Evolutionary conservation across 179 eudicot genomes (phyloP), one percentile per base, ranked within the genome.

Genomic region (Spinacia oleracea): DNA sequence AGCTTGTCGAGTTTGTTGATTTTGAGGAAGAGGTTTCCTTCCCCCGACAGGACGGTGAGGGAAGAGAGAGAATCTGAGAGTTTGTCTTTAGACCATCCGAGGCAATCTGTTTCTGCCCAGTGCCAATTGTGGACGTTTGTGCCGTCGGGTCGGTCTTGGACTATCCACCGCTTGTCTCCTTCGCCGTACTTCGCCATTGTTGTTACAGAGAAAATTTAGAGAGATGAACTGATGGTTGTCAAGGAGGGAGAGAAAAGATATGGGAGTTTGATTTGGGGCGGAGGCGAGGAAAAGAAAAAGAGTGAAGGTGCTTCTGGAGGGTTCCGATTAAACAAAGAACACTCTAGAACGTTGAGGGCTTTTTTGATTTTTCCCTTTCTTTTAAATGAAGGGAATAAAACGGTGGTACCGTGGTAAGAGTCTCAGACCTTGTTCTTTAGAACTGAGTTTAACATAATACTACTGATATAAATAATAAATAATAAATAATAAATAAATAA

Each of bases 91-190:
- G 98, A 90, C 92, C 94, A 95, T 9, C 89, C 97, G 68, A 95
- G 76, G 51, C 98, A 95, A 62, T 95, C 88, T 23, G 98, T 95
- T 59, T 93, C 98, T 0, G 97, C 83, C 98, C 98, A 95, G 85
- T 95, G 98, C 97, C 98, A 93, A 79, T 93, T 95, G 89, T 95
- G 97, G 78, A 95, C 97, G 78, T 95, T 95, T 23, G 98, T 86
- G 15, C 98, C 97, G 80, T 95, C 97, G 3, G 97, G 88, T 9
- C 98, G 83, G 58, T 95, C 98, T 46, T 85, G 82, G 5, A 95
- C 98, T 76, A 95, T 95, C 97, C 98, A 95, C 0, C 97, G 77
- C 64, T 87, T 89, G 89, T 93, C 98, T n/a, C 98, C 98, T 85
- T 95, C 98, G 21, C 98, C 98, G 83, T 82, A 86, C 76, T 85